Evolutionary conservation across 1,284 basidiomycete species (phyloP).

Genomic region (Leccinum fuscescens): DNA sequence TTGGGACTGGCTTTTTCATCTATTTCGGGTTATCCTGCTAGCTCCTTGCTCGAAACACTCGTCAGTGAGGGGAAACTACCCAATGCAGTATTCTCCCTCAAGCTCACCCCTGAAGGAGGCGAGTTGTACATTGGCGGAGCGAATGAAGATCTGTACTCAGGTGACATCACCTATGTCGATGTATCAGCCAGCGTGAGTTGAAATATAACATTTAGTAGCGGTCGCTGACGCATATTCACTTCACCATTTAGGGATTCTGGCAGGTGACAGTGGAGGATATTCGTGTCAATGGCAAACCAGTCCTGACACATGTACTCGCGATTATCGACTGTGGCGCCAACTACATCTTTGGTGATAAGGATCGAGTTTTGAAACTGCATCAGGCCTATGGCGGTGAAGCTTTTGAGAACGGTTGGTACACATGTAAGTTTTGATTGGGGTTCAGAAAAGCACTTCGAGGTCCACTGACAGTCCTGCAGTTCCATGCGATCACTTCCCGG

Average conservation of each 20-base stretch:
- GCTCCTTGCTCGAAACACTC: not conserved
- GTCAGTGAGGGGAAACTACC: not conserved
- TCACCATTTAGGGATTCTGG: not conserved
- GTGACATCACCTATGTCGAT: not conserved
- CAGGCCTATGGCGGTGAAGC: too few relatives aligned
- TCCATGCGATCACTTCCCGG: too few relatives aligned
- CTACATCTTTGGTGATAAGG: too few relatives aligned
- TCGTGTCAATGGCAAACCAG: not conserved
- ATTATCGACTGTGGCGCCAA: too few relatives aligned
- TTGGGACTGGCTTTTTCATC: not conserved
- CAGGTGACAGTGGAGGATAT: not conserved
- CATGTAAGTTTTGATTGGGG: not conserved
- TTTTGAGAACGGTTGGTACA: not conserved
- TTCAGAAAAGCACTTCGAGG: too few relatives aligned
- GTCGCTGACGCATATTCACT: not conserved
- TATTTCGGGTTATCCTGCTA: not conserved
- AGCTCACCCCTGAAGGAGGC: not conserved
- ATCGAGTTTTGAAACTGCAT: too few relatives aligned
- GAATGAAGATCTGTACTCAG: not conserved
- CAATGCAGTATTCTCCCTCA: not conserved
- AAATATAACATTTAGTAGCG: not conserved
- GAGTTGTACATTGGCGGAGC: not conserved
- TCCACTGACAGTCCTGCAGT: too few relatives aligned
- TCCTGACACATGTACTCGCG: too few relatives aligned
- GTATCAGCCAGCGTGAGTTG: not conserved